A percentile compares a stretch with the other conserved stretches of the same genome.
phyloP scores from a whole-genome alignment of 148 eudicot genomes.

The Cornus suecica region DNA sequence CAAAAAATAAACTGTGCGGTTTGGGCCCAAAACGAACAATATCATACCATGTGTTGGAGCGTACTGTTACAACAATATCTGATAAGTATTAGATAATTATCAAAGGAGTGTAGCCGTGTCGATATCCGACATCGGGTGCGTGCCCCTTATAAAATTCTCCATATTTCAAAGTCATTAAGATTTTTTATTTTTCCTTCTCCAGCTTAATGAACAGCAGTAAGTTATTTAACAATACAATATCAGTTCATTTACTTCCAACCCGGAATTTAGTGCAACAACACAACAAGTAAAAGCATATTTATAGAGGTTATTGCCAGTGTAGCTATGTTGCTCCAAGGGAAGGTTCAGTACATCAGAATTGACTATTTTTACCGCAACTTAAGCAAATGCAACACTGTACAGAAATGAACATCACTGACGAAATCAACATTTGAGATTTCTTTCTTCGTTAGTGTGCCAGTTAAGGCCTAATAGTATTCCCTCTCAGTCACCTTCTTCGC shows the following conservation, averaged over 20 bases:
- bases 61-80: too few species aligned
- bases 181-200: neutral
- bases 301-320: neutral
- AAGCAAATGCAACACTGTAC: neutral
- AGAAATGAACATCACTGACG: neutral
- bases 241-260: too few species aligned
- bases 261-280: neutral
- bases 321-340: neutral
- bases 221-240: neutral
- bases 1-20: too few species aligned
- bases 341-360: neutral
- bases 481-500: neutral
- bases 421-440: neutral
- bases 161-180: too few species aligned
- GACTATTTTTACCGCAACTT: neutral
- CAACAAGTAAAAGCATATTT: neutral
- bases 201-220: neutral
- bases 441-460: neutral
- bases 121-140: too few species aligned
- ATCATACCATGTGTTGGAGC: too few species aligned
- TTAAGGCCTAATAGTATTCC: neutral
- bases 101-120: too few species aligned
- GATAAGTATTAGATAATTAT: too few species aligned
- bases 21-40: too few species aligned
- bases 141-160: too few species aligned